These are phyloP conservation scores for Candida railenensis DNA, from an alignment of 805 yeast species.

Conservation along the genomic window DNA sequence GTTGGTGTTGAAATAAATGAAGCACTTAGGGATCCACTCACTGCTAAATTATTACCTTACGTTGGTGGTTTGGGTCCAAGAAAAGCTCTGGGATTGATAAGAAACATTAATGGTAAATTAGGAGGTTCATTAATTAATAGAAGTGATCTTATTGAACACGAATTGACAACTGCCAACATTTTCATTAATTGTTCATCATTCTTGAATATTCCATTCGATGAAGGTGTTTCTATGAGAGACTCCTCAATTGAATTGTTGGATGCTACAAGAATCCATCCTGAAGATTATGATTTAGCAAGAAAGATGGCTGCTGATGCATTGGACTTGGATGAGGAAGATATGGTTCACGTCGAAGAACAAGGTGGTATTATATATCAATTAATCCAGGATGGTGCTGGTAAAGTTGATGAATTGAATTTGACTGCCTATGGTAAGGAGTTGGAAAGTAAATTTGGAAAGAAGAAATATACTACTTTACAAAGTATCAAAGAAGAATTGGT, in stretches of 20 bases:
- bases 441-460: constrained; percentile 67
- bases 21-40: constrained; percentile 73
- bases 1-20: constrained; percentile 94
- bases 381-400: constrained; percentile 65
- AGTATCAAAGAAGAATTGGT: constrained; percentile 85
- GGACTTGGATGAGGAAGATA: constrained; percentile 92
- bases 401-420: constrained; percentile 81
- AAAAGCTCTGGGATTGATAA: constrained; percentile 83
- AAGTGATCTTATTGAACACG: constrained; percentile 80
- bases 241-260: constrained; percentile 80
- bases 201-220: constrained; percentile 70
- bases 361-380: constrained; percentile 80
- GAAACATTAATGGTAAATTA: constrained; percentile 64
- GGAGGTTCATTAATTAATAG: constrained; percentile 67
- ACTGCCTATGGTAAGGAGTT: constrained; percentile 92
- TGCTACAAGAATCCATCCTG: constrained; percentile 96
- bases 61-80: constrained; percentile 95
- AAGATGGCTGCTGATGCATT: constrained; percentile 98
- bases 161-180: constrained; percentile 72
- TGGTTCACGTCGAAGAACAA: constrained; percentile 73
- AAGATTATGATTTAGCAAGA: constrained; percentile 92
- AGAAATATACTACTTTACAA: constrained; percentile 75
- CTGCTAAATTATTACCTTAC: constrained; percentile 70
- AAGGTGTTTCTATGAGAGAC: constrained; percentile 50
- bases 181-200: constrained; percentile 93